Conservation (phyloP, 108 stramenopile genomes). For the Bacterosira constricta region DNA sequence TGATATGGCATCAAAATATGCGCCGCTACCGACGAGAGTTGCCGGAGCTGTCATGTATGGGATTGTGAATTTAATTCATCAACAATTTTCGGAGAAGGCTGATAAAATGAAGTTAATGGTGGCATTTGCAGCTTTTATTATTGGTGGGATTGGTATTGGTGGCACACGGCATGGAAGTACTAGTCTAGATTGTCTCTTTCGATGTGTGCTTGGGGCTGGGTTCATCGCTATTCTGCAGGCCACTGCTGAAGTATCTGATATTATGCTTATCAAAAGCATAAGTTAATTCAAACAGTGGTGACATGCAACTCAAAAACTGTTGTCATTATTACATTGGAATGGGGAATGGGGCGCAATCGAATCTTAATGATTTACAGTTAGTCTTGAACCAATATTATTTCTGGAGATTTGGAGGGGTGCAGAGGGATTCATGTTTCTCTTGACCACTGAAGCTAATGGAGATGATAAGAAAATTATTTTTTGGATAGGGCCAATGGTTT, state of each 20-base stretch:
- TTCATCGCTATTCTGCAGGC: conserved; percentile 40
- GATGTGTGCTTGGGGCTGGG: conserved; percentile 31
- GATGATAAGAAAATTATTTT: too few species aligned
- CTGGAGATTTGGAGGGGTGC: too few species aligned
- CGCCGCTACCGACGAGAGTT: conserved; percentile 23
- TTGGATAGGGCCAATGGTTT: too few species aligned
- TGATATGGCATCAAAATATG: conserved; percentile 26
- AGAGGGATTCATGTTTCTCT: too few species aligned
- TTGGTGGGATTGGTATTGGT: conserved; percentile 40
- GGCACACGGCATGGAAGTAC: conserved; percentile 29
- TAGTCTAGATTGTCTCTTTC: conserved; percentile 21
- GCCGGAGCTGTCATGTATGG: conserved; percentile 1
- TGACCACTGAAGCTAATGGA: too few species aligned
- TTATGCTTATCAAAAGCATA: conserved; percentile 27
- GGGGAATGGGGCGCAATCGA: too few species aligned
- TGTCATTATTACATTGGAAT: too few species aligned
- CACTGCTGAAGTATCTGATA: conserved; percentile 34
- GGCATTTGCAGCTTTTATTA: conserved; percentile 9
- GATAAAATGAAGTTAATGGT: conserved; percentile 33
- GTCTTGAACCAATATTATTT: too few species aligned
- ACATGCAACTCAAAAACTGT: too few species aligned
- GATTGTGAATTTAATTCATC: conserved; percentile 21
- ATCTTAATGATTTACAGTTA: too few species aligned
- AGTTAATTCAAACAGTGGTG: not conserved
- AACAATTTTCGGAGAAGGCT: conserved; percentile 16